Base-by-base conservation (phyloP, 495 filamentous ascomycete species). In the Penicillium roqueforti region DNA sequence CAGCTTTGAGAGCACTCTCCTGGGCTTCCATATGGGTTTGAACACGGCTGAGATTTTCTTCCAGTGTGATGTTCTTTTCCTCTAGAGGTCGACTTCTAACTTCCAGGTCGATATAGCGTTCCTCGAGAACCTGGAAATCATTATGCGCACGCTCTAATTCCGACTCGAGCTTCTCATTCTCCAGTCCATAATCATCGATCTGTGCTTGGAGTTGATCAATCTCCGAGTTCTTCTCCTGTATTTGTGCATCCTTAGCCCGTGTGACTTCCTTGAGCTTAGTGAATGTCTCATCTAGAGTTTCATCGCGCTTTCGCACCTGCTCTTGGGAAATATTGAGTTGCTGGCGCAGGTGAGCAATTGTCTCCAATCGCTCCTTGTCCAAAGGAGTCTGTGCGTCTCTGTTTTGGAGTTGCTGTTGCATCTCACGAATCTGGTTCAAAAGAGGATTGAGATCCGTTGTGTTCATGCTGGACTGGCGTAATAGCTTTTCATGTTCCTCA, bases 1-100 rank as follows among this genome's bases (percentile, higher is more conserved):
- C 68, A 7, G 67, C 68, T 25, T 71, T 72, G 32, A 77, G 63
- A 1, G 68, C 69, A 34, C 70, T 74, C 51, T 72, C 72, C 47
- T 76, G 74, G 0, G 74, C 73, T 36, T 67, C 71, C 16, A 72
- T 65, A 34, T 77, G 74, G 2, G 76, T 70, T 55, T 75, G 70
- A 6, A 67, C 71, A 28, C 70, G 66, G 10, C 55, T 69, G 9
- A 76, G 59, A 28, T 76, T 70, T 3, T 68, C 72, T 51, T 77
- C 70, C 1, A 77, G 68, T 4, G 65, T 68, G 31, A 66, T 69
- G 48, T 77, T 76, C 53, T 66, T 73, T 56, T 74, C 74, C 51
- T 75, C 63, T 31, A 77, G 53, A n/a, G 74, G 70, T 9, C 60
- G 61, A 40, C 71, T 73, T 56, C 67, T 68, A 19, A 62, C 59